Percentiles rank a stretch among this genome's conserved stretches.
phyloP scores from a whole-genome alignment of 192 early-diverging fungal species.

The Spinellus fusiger region DNA sequence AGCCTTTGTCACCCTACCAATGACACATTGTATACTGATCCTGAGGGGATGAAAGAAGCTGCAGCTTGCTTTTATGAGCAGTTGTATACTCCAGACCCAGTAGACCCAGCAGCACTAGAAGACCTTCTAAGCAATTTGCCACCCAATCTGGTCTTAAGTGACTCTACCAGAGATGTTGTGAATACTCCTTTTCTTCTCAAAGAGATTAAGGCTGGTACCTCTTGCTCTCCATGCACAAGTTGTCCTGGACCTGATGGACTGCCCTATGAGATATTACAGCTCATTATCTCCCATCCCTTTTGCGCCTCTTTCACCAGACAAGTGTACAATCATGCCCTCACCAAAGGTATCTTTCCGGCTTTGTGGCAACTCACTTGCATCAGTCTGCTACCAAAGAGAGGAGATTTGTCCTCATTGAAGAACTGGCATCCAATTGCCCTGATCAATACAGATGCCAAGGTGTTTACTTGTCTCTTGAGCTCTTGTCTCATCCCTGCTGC shows the following conservation, averaged over 20 bases:
- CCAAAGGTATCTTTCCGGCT: background rate
- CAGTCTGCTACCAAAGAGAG: constrained; percentile 26
- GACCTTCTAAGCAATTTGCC: background rate
- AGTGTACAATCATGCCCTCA: background rate
- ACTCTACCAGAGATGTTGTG: background rate
- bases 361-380: constrained; percentile 10
- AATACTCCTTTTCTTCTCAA: background rate
- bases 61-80: background rate
- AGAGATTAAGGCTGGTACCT: background rate
- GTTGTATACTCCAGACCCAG: constrained; percentile 8
- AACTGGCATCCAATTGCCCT: constrained; percentile 20
- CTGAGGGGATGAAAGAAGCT: background rate
- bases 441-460: constrained; percentile 23
- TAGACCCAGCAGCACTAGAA: background rate
- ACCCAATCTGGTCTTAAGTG: background rate
- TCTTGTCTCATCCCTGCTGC: background rate
- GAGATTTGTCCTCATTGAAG: constrained; percentile 6
- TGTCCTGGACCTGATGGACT: constrained; percentile 15
- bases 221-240: background rate
- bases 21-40: background rate
- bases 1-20: background rate
- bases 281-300: background rate
- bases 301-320: background rate
- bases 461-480: constrained; percentile 2
- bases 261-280: constrained; percentile 2